These are phyloP conservation scores for Amborella trichopoda DNA, from an alignment of 164 flowering plant genomes.

Conservation along the genomic window DNA sequence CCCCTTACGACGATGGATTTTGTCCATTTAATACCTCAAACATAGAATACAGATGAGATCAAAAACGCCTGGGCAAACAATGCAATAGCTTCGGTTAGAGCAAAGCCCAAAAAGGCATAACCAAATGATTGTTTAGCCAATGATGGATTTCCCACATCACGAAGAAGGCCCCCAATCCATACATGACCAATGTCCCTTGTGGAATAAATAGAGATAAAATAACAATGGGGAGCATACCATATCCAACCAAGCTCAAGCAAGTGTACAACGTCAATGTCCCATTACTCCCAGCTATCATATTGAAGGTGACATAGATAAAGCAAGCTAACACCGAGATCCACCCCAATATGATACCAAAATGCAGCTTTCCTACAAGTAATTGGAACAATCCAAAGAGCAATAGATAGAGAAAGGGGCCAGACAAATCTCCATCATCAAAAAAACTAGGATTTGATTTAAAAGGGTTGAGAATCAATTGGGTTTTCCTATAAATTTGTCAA, in stretches of 20 bases:
- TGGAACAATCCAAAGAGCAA: slow-evolving; percentile 71
- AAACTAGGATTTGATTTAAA: slow-evolving; percentile 38
- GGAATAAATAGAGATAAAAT: slow-evolving; percentile 60
- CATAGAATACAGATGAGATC: too few relatives aligned
- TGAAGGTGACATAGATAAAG: slow-evolving; percentile 65
- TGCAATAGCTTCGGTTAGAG: too few relatives aligned
- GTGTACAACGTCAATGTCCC: slow-evolving; percentile 78
- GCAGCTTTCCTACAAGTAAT: slow-evolving; percentile 79
- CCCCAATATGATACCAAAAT: slow-evolving; percentile 80
- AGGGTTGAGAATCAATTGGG: slow-evolving; percentile 56
- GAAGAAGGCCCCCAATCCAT: slow-evolving; percentile 35
- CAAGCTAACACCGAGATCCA: slow-evolving; percentile 72
- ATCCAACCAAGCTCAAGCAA: slow-evolving; percentile 75
- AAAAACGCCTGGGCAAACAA: too few relatives aligned
- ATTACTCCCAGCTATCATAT: slow-evolving; percentile 74
- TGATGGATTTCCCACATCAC: too few relatives aligned
- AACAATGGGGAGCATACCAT: slow-evolving; percentile 79
- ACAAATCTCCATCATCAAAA: slow-evolving; percentile 69
- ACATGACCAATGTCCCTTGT: slow-evolving; percentile 33
- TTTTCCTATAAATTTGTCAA: slow-evolving; percentile 70
- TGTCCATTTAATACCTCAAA: too few relatives aligned
- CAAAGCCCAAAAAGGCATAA: too few relatives aligned
- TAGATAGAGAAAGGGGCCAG: slow-evolving; percentile 70
- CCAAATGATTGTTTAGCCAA: too few relatives aligned
- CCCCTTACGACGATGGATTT: too few relatives aligned